Conservation (phyloP, 148 eudicot species). For the Silene latifolia region DNA sequence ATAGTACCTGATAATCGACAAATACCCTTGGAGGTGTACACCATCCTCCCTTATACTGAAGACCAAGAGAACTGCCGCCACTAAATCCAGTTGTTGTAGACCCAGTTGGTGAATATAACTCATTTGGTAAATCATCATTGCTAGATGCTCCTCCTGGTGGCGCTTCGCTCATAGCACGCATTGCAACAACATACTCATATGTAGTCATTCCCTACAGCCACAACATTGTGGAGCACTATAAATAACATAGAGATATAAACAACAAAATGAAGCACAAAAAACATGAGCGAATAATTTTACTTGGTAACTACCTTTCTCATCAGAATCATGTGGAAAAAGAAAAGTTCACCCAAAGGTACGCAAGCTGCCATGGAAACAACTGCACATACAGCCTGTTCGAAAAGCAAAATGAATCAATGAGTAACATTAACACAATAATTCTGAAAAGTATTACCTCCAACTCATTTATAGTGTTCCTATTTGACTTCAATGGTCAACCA, state of each 20-base stretch:
- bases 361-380: slow-evolving; percentile 85
- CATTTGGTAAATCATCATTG: slow-evolving; percentile 63
- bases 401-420: slow-evolving; percentile 1
- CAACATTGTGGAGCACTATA: background rate
- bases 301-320: slow-evolving; percentile 71
- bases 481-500: background rate
- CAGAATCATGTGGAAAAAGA: slow-evolving; percentile 95
- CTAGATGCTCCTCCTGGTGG: slow-evolving; percentile 58
- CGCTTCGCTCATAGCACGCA: slow-evolving; percentile 94
- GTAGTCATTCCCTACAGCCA: slow-evolving; percentile 84
- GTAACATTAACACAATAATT: slow-evolving; percentile 1
- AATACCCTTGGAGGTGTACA: slow-evolving; percentile 98
- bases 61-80: slow-evolving; percentile 92
- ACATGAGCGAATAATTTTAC: background rate
- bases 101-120: slow-evolving; percentile 76
- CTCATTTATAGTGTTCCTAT: background rate
- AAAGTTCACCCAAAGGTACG: slow-evolving; percentile 91
- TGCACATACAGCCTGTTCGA: slow-evolving; percentile 77
- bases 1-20: slow-evolving; percentile 85
- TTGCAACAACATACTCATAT: slow-evolving; percentile 94
- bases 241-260: background rate
- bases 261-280: background rate
- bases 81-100: slow-evolving; percentile 93
- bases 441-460: background rate
- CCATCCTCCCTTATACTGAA: slow-evolving; percentile 95